Evolutionary conservation across 1,284 basidiomycete species (phyloP).

Genomic region (Fomitiporia mediterranea): DNA sequence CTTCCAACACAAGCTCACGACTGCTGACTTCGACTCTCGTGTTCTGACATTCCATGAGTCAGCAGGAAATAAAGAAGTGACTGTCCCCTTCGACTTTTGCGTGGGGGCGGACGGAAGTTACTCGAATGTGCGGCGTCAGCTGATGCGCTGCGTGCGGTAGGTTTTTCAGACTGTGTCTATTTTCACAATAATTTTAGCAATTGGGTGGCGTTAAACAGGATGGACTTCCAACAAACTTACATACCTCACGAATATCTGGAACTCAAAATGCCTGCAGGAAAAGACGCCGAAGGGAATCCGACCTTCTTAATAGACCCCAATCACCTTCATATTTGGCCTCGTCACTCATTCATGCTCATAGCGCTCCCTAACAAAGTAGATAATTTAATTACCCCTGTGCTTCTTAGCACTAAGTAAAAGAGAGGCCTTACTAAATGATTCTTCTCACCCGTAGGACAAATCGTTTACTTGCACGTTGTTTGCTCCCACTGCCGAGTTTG

Average conservation of each 20-base stretch:
- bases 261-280: slow-evolving; percentile 87
- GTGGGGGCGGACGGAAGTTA: slow-evolving; percentile 89
- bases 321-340: slow-evolving; percentile 98
- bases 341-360: slow-evolving; percentile 98
- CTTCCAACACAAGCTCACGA: slow-evolving; percentile 78
- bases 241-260: slow-evolving; percentile 96
- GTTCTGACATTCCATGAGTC: slow-evolving; percentile 46
- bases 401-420: neutral
- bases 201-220: slow-evolving; percentile 42
- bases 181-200: slow-evolving; percentile 6
- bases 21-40: slow-evolving; percentile 70
- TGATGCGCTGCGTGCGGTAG: slow-evolving; percentile 88
- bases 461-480: slow-evolving; percentile 92
- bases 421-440: slow-evolving; percentile 1
- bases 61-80: slow-evolving; percentile 39
- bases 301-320: slow-evolving; percentile 86
- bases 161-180: slow-evolving; percentile 29
- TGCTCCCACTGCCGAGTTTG: slow-evolving; percentile 79
- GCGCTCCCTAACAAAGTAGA: slow-evolving; percentile 92
- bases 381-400: slow-evolving; percentile 22
- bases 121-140: slow-evolving; percentile 78
- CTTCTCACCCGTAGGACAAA: slow-evolving; percentile 53
- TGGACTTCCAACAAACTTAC: slow-evolving; percentile 93
- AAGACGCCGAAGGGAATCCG: slow-evolving; percentile 52
- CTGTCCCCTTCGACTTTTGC: slow-evolving; percentile 72